A percentile compares a stretch with the other conserved stretches of the same genome.
These are phyloP conservation scores for Huntiella bhutanensis DNA, from an alignment of 2,329 filamentous ascomycete genomes.

Conservation along the genomic window DNA sequence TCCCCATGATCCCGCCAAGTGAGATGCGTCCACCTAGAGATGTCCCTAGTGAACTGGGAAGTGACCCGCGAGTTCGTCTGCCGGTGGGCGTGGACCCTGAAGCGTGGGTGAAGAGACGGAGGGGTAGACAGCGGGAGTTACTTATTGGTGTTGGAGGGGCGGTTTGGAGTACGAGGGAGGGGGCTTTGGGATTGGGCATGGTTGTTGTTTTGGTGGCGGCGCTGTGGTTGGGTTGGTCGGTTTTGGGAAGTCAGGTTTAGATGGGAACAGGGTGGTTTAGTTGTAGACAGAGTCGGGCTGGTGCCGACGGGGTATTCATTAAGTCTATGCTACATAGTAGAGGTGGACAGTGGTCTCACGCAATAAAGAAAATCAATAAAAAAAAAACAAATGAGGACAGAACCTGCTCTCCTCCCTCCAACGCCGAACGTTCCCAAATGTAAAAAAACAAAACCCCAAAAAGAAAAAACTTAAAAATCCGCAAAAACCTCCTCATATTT, in stretches of 20 bases:
- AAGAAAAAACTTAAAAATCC: conserved; percentile 36
- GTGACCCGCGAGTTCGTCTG: conserved; percentile 26
- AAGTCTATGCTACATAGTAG: neutral
- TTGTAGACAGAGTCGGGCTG: neutral
- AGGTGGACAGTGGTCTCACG: too few species aligned
- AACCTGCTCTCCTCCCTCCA: too few species aligned
- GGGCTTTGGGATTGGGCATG: conserved; percentile 26
- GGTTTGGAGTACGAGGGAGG: conserved; percentile 33
- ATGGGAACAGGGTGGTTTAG: neutral
- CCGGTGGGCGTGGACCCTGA: conserved; percentile 35
- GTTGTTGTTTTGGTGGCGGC: conserved; percentile 24
- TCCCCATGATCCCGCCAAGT: conserved; percentile 36
- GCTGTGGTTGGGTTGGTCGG: conserved; percentile 21
- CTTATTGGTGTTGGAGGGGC: conserved; percentile 35
- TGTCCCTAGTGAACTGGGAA: conserved; percentile 1
- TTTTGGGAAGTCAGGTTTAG: conserved; percentile 1
- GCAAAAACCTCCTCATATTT: conserved; percentile 54
- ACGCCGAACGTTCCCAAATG: neutral
- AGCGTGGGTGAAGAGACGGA: conserved; percentile 32
- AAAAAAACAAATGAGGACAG: neutral
- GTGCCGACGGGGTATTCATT: neutral
- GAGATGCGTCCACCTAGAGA: neutral
- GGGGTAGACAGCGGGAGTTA: conserved; percentile 27
- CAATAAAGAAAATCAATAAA: neutral
- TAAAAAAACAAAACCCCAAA: neutral